Evolutionary conservation across 2,329 filamentous ascomycete species (phyloP), one percentile per base, ranked within the genome.

Genomic region (Fusarium cicatricum): DNA sequence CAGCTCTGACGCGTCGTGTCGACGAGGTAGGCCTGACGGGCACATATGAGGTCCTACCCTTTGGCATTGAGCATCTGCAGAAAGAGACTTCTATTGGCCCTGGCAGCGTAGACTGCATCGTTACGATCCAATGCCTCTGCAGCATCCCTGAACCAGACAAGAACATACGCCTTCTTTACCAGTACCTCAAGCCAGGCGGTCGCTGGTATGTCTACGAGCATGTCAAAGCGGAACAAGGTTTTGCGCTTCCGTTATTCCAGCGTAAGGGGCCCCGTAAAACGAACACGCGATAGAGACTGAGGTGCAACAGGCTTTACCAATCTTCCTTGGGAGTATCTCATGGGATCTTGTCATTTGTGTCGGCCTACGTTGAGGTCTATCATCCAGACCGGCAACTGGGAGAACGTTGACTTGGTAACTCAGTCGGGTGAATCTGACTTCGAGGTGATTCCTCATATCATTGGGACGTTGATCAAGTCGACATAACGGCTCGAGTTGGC

Each of bases 121-220:
- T 46, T 2, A 46, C 43, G 1, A 15, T 46, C 1, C 31, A 46
- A 37, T 46, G 43, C 28, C 43, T 46, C n/a, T 46, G 43, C 21
- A 46, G 43, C 5, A 46, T 46, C 15, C 43, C 43, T 0, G 43
- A 46, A 21, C 43, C 43, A 12, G 43, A 46, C 32, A 28, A 46
- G 12, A 46, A 46, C 21, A 36, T 46, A n/a, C 32, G 43, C 12
- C 23, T 46, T 37, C 32, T 46, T 11, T 46, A 46, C 16, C 11
- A 46, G 9, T 46, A 46, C 8, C 43, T 46, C 11, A 46, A 46
- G 33, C 21, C 32, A 1, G 43, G 43, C 10, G 43, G 43, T 16
- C 43, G 43, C 12, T 46, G 43, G 43, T 46, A 36, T 12, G 43
- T 46, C 19, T 46, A 46, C 14, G 43, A 46, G 5, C 43, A 46